phyloP scores from a whole-genome alignment of 345 rosid genomes.

The Balakata baccata region DNA sequence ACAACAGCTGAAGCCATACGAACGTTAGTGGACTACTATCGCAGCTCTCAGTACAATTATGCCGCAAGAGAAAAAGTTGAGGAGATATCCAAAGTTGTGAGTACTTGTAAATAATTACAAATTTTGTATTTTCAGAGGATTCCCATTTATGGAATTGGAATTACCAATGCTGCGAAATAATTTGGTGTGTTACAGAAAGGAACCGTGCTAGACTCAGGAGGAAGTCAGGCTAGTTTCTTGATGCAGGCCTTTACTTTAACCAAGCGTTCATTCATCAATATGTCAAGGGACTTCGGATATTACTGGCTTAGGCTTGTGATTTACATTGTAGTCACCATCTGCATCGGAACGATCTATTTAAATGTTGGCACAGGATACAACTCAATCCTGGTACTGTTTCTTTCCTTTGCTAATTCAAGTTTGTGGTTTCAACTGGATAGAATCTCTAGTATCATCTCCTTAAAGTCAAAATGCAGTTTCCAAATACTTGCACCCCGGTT shows the following conservation, averaged over 20 bases:
- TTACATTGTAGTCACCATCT: conserved; percentile 70
- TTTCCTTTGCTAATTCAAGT: neutral
- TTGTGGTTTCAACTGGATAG: neutral
- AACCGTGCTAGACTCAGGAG: conserved; percentile 82
- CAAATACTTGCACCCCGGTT: too few relatives aligned
- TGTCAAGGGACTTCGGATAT: conserved; percentile 95
- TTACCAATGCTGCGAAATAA: neutral
- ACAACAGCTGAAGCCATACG: conserved; percentile 85
- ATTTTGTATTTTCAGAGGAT: neutral
- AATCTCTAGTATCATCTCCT: too few relatives aligned
- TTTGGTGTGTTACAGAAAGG: conserved; percentile 59
- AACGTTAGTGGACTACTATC: conserved; percentile 55
- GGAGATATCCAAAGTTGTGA: conserved; percentile 81
- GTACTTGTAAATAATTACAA: conserved; percentile 18
- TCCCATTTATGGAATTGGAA: neutral
- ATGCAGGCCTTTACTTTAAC: conserved; percentile 77
- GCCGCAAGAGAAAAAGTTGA: conserved; percentile 66
- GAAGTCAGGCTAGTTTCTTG: conserved; percentile 93
- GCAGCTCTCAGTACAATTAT: conserved; percentile 59
- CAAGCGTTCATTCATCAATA: conserved; percentile 82
- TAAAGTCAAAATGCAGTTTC: too few relatives aligned
- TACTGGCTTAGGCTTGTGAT: conserved; percentile 94
- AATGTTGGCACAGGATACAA: conserved; percentile 79
- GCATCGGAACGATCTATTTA: conserved; percentile 88
- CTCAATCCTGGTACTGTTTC: conserved; percentile 69